Evolutionary conservation across 352 stramenopile species (phyloP), one percentile per base, ranked within the genome.

Genomic region (Pythium graminicola): DNA sequence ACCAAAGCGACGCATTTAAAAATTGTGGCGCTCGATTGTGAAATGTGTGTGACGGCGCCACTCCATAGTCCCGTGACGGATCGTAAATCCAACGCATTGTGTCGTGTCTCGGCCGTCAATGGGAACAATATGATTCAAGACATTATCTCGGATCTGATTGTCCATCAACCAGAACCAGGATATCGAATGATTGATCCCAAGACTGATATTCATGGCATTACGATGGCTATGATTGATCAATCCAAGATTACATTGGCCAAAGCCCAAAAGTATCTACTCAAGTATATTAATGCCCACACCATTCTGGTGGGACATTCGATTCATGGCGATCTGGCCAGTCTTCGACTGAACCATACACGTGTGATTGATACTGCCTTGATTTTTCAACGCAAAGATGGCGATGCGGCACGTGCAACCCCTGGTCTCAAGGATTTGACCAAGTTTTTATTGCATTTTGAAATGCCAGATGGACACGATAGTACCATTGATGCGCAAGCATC

Each of bases 201-300:
- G 74, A 89, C 77, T 47, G 71, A 88, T 50, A 92, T 94, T 58
- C 83, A 94, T 60, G 83, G 83, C 52, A 88, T 94, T 54, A 85
- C 76, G 20, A 60, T 69, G 14, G 49, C 70, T 17, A 75, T 85
- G 68, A 92, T 94, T 54, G 55, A 69, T 17, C 65, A 67, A 50
- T 85, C 73, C 56, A 85, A 81, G 50, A 94, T 94, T 58, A 73
- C 68, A n/a, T 57, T 89, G 31, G 54, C 50, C 2, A 84, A 89
- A 49, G 79, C 72, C 17, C 83, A 89, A 52, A 90, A 90, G 67
- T 69, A 85, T 54, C 66, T 94, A 63, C 71, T 94, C 52, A 92
- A 93, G 69, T 89, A 81, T 65, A 83, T 93, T 24, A 76, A 70
- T 39, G 61, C 64, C 41, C 78, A 94, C 64, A 93, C 83, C 24